Evolutionary conservation across 345 rosid species (phyloP), one percentile per base, ranked within the genome.

Genomic region (Orychophragmus violaceus): DNA sequence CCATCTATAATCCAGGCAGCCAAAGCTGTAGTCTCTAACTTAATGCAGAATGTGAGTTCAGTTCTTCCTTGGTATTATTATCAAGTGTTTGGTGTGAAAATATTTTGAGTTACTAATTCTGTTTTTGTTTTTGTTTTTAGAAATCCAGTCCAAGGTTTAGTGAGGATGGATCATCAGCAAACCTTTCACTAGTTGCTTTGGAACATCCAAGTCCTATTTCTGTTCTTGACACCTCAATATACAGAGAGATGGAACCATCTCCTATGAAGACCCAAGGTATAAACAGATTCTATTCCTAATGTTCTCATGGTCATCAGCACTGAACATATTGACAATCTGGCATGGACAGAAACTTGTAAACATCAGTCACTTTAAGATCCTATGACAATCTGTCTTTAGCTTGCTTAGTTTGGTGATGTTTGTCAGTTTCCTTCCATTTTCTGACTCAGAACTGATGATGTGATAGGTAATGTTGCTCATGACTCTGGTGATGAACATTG

Each of bases 141-240:
- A 82, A 76, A 64, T 76, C 89, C 56, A 53, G 75, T 62, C 76
- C 80, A 56, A 72, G 71, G 59, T 44, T 79, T 36, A 78, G 76
- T 62, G 85, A 90, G 54, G 90, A 81, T 51, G 80, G 77, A 70
- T 62, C 69, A 0, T 64, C 62, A 59, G 59, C 79, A 10, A 86
- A 86, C 62, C 78, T 81, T 58, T 76, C 82, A 28, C 42, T 72
- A 12, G 76, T 57, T 75, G 76, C 80, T 13, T 64, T 80, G 45
- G 97, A 90, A 71, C 86, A 90, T 76, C 92, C 82, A 18, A 93
- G 95, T 80, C 97, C 98, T 3, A 81, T 90, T 35, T 93, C 98
- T 33, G 96, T 93, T 60, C 95, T 90, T 23, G 96, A 90, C 51
- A 39, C 71, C 41, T 80, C 82, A 5, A 36, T 72, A 8, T 85